These are phyloP conservation scores for Pulchroboletus neoregius DNA, from an alignment of 1,284 basidiomycete species.

Conservation along the genomic window DNA sequence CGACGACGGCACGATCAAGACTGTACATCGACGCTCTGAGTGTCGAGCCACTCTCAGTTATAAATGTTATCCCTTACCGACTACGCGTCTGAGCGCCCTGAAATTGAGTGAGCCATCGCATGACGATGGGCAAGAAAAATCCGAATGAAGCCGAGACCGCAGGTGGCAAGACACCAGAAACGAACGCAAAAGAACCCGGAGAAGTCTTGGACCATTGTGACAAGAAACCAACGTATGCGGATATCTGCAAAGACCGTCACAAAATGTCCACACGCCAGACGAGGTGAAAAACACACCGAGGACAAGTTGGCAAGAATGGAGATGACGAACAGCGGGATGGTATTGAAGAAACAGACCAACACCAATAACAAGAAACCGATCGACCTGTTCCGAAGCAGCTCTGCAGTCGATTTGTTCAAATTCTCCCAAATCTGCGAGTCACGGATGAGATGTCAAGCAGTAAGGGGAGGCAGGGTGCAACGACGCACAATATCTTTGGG, in stretches of 20 bases:
- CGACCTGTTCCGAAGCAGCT: conserved; percentile 61
- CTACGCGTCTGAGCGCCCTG: conserved; percentile 74
- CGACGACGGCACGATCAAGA: conserved; percentile 84
- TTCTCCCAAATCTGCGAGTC: conserved; percentile 77
- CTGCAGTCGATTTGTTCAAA: conserved; percentile 67
- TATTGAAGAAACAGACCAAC: conserved; percentile 86
- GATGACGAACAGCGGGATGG: conserved; percentile 79
- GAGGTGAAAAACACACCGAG: conserved; percentile 46
- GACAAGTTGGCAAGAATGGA: conserved; percentile 79
- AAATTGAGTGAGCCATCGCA: conserved; percentile 80
- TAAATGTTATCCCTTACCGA: conserved; percentile 17
- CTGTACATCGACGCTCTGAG: conserved; percentile 36
- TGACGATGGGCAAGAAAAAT: conserved; percentile 82
- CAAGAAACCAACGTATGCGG: conserved; percentile 70
- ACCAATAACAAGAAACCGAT: conserved; percentile 76
- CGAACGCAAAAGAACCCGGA: conserved; percentile 60
- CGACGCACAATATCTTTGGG: conserved; percentile 76
- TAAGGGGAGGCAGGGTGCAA: neutral
- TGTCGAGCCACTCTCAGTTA: neutral
- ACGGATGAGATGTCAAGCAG: neutral
- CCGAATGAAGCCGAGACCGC: conserved; percentile 85
- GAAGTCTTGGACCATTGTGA: conserved; percentile 61
- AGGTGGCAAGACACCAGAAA: conserved; percentile 88
- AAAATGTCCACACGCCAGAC: neutral
- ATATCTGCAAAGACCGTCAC: conserved; percentile 41